Evolutionary conservation across 73 alveolate species (phyloP).

Genomic region (Paramecium sonneborni): DNA sequence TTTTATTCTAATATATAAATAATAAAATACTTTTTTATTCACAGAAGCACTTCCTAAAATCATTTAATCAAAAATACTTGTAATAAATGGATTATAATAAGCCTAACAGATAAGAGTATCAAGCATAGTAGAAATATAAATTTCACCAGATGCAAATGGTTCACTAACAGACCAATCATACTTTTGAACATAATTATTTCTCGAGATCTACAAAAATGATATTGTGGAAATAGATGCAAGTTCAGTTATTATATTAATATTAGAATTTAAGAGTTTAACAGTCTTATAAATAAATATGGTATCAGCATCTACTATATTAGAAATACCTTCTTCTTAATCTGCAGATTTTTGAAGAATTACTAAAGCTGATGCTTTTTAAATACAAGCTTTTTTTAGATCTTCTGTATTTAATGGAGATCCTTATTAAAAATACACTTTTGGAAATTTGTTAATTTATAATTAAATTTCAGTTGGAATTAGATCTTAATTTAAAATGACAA

Average conservation of each 20-base stretch:
- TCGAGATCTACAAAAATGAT: conserved; percentile 77
- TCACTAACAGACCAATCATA: conserved; percentile 86
- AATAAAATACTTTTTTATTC: conserved; percentile 54
- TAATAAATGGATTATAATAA: conserved; percentile 91
- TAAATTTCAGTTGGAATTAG: conserved; percentile 90
- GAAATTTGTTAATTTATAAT: conserved; percentile 92
- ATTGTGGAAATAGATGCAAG: conserved; percentile 88
- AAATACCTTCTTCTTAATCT: conserved; percentile 71
- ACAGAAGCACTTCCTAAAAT: conserved; percentile 94
- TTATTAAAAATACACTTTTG: conserved; percentile 89
- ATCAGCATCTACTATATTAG: conserved; percentile 95
- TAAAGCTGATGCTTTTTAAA: conserved; percentile 89
- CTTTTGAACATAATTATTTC: conserved; percentile 78
- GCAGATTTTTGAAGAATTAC: conserved; percentile 86
- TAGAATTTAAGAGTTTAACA: conserved; percentile 78
- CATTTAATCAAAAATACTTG: conserved; percentile 88
- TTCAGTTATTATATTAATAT: conserved; percentile 89
- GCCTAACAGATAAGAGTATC: conserved; percentile 96
- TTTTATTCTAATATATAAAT: conserved; percentile 37
- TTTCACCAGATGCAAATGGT: conserved; percentile 97
- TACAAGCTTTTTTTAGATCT: conserved; percentile 93
- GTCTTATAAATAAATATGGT: conserved; percentile 96
- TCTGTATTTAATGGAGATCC: conserved; percentile 94
- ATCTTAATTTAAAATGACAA: conserved; percentile 88
- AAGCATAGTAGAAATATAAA: conserved; percentile 88